Evolutionary conservation across 257 asterid genomes (phyloP), one percentile per base, ranked within the genome.

Genomic region (Marsdenia floribunda): DNA sequence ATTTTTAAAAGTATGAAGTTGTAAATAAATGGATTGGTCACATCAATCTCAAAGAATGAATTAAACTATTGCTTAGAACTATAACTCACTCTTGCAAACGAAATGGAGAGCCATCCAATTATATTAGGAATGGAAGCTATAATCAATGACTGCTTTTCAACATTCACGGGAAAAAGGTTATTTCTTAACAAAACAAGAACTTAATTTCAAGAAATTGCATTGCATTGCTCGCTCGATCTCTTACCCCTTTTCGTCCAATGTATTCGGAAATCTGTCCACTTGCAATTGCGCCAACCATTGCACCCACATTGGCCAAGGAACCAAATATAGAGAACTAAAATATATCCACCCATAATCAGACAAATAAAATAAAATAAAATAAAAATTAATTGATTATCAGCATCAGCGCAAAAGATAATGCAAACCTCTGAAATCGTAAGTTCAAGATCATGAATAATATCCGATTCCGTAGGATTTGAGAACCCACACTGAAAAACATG

Each of bases 191-290:
- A 50, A 54, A 22, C 15, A n/a, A 0, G 14, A 71, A 71, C 16
- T 9, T 29, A 55, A 67, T 19, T 10, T 2, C 40, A 49, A 38
- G 21, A 33, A 22, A 21, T 22, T 29, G 33, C 33, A 29, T 29
- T 29, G 33, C n/a, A n/a, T n/a, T n/a, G 24, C 2, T 21, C 6
- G 35, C 6, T 3, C 35, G 73, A 64, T 29, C 18, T 6, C 73
- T 58, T 93, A 93, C 98, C 97, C 97, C 98, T 85, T 93, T 91
- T 81, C 97, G 75, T 55, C 98, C 98, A 52, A 86, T 82, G 75
- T 89, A 83, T 73, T 93, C 98, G 0, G 98, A 91, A 80, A 93
- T 93, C 83, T 91, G 97, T 29, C 98, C 97, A 76, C 98, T 93
- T 29, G 97, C 86, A 72, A 93, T 88, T 33, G 98, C 95, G 16